A percentile compares a stretch with the other conserved stretches of the same genome.
phyloP scores from a whole-genome alignment of 1,284 basidiomycete species.

The Agroathelia rolfsii region DNA sequence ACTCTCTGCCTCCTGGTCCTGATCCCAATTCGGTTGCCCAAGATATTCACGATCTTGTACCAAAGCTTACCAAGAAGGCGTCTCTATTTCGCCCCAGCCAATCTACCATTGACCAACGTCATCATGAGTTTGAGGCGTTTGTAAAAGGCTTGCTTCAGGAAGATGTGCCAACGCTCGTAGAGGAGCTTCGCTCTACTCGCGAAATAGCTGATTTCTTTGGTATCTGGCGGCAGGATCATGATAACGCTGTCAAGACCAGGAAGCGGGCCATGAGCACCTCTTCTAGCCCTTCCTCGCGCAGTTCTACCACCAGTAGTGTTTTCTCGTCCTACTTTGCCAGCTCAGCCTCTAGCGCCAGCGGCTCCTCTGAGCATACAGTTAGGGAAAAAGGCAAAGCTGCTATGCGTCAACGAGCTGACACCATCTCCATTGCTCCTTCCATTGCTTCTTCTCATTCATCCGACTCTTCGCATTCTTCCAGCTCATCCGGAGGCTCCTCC shows the following conservation, averaged over 20 bases:
- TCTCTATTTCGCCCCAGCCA: slow-evolving; percentile 61
- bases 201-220: slow-evolving; percentile 67
- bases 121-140: slow-evolving; percentile 46
- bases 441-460: slow-evolving; percentile 14
- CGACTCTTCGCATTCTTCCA: slow-evolving; percentile 9
- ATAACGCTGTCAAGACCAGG: slow-evolving; percentile 35
- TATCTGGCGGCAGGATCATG: slow-evolving; percentile 62
- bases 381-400: too few species aligned
- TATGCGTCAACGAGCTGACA: too few species aligned
- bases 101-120: slow-evolving; percentile 53
- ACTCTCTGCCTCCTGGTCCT: slow-evolving; percentile 76
- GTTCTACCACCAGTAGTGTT: slow-evolving; percentile 28
- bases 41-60: slow-evolving; percentile 55
- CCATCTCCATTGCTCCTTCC: slow-evolving; percentile 6
- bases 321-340: slow-evolving; percentile 47
- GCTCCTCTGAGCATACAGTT: slow-evolving; percentile 32
- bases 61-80: slow-evolving; percentile 58
- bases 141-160: slow-evolving; percentile 47
- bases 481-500: too few species aligned
- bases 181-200: slow-evolving; percentile 50
- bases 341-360: slow-evolving; percentile 26
- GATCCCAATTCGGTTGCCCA: slow-evolving; percentile 57
- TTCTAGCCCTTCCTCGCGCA: slow-evolving; percentile 1
- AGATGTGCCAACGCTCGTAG: slow-evolving; percentile 52
- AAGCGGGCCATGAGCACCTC: slow-evolving; percentile 4